Base-by-base conservation (phyloP, 192 early-diverging fungal genomes). In the Linnemannia hyalina region DNA sequence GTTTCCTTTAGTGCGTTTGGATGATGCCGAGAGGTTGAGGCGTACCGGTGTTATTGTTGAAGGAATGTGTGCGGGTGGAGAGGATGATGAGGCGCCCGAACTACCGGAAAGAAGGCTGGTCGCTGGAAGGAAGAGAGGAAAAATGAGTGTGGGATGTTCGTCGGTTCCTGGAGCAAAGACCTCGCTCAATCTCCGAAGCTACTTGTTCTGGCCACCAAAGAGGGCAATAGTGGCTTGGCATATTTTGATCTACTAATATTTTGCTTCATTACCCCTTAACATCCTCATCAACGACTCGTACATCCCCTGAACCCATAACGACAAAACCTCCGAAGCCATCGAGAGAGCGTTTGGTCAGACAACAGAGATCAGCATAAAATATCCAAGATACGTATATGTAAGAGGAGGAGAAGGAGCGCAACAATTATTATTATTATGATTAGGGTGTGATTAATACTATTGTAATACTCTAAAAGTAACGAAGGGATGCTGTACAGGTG, bases 361-460 rank as follows among this genome's bases (percentile, higher is more conserved):
- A 1, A 35, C 35, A 35, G 35, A 35, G 35, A 35, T 35, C 35
- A 35, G 35, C 35, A 40, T 40, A 6, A 40, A 40, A 40, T 40
- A 40, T 40, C 44, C 44, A 20, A 3, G n/a, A 26, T 1, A 65
- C 3, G n/a, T 60, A 29, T n/a, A 22, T n/a, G 23, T 60, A 7
- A 60, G 22, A 60, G 23, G n/a, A 60, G 55, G 23, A 22, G 60
- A 32, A 15, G 11, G 29, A 11, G 44, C 10, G 44, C 10, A 46
- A 65, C 60, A 26, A 65, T 65, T 65, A 65, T 65, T 65, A 65
- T 65, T 65, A 65, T 65, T 65, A 15, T 32, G 23, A 32, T 65
- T 65, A 65, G 32, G 60, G 60, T 22, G 60, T 32, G 7, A 26
- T 63, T 49, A 18, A 49, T 13, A 29, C 26, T 63, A 63, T 32